Evolutionary conservation across 1,284 basidiomycete species (phyloP).

Genomic region (Trichosporon sp.): DNA sequence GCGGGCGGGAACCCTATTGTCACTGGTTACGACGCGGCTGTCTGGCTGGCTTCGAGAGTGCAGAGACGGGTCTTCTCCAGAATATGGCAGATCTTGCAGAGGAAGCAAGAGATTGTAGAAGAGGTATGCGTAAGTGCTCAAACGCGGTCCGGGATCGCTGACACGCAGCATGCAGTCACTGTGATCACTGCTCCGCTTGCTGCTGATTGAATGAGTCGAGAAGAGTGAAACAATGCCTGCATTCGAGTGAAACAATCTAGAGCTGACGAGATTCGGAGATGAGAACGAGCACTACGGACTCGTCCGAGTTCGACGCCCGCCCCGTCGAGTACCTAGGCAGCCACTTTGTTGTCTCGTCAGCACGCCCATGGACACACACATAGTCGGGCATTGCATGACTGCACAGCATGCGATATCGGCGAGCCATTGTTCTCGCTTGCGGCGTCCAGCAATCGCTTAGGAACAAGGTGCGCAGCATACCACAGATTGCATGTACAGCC

Average conservation of each 20-base stretch:
- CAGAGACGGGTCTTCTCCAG: background rate
- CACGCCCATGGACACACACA: too few relatives aligned
- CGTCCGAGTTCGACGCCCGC: too few relatives aligned
- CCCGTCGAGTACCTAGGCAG: too few relatives aligned
- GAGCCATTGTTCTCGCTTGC: background rate
- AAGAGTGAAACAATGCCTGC: too few relatives aligned
- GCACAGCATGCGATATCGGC: background rate
- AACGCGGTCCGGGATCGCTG: background rate
- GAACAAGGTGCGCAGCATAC: background rate
- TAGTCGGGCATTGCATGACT: too few relatives aligned
- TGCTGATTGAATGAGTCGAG: too few relatives aligned
- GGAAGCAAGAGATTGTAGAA: too few relatives aligned
- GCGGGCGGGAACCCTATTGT: background rate
- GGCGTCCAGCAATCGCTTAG: background rate
- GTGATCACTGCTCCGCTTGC: too few relatives aligned
- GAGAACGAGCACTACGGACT: background rate
- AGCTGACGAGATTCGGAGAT: background rate
- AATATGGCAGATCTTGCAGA: too few relatives aligned
- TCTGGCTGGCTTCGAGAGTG: background rate
- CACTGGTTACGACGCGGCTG: background rate
- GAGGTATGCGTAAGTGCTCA: background rate
- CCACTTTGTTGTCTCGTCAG: too few relatives aligned
- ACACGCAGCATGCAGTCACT: background rate
- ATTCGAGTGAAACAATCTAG: background rate
- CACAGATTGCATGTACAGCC: background rate